Conservation (phyloP, 352 stramenopile species). For the Phytophthora nicotianae region DNA sequence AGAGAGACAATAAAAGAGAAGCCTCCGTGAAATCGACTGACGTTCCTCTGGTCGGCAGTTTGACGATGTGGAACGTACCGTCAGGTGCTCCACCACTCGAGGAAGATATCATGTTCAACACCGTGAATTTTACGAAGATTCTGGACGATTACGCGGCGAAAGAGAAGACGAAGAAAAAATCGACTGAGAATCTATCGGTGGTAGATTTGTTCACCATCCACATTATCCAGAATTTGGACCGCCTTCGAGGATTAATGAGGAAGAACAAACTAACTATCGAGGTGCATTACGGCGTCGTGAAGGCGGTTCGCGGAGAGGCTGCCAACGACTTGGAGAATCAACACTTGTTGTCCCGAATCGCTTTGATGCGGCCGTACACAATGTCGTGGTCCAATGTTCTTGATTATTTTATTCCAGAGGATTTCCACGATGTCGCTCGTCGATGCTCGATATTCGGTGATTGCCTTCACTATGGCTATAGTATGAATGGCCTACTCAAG, state of each 20-base stretch:
- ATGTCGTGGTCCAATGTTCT: constrained; percentile 39
- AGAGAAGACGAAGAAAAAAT: constrained; percentile 7
- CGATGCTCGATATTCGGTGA: constrained; percentile 26
- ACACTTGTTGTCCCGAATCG: constrained; percentile 24
- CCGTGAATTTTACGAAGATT: not conserved
- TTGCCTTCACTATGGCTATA: constrained; percentile 40
- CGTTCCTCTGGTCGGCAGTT: not conserved
- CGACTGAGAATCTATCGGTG: constrained; percentile 14
- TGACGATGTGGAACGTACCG: constrained; percentile 7
- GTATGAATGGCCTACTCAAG: constrained; percentile 38
- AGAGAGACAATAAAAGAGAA: constrained; percentile 4
- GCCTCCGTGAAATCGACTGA: constrained; percentile 3
- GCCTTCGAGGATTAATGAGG: constrained; percentile 14
- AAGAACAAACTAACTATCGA: constrained; percentile 4
- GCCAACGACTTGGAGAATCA: constrained; percentile 4
- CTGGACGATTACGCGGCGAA: not conserved
- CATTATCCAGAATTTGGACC: constrained; percentile 20
- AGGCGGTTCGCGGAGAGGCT: not conserved
- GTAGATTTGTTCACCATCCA: constrained; percentile 34
- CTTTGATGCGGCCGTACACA: constrained; percentile 26
- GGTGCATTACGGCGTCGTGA: constrained; percentile 2
- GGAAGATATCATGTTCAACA: constrained; percentile 2
- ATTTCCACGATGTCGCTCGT: constrained; percentile 37
- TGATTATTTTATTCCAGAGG: constrained; percentile 30
- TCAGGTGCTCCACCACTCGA: constrained; percentile 1